These are phyloP conservation scores for Pythium guiyangense DNA, from an alignment of 352 stramenopile genomes.

Conservation along the genomic window DNA sequence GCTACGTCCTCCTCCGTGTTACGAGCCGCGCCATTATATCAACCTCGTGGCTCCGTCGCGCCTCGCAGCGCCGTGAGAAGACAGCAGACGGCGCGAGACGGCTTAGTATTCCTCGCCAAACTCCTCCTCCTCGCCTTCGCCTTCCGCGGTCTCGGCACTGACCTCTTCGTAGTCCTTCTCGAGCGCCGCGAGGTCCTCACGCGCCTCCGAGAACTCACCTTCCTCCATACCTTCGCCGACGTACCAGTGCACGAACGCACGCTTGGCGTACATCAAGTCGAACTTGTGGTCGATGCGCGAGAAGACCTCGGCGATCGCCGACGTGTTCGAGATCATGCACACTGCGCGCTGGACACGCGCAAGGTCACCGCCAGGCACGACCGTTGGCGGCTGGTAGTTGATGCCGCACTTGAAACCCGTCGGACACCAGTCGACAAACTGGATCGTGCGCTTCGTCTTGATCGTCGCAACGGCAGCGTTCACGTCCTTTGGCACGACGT, in stretches of 20 bases:
- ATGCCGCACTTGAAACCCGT: conserved; percentile 99
- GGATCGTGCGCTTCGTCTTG: conserved; percentile 99
- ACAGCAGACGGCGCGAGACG: no score
- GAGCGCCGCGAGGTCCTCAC: conserved; percentile 96
- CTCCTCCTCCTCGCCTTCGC: conserved; percentile 93
- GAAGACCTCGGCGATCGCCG: conserved; percentile 97
- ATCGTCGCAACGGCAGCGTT: conserved; percentile 97
- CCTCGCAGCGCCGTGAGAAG: no score
- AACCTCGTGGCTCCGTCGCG: no score
- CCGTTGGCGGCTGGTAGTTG: conserved; percentile 97
- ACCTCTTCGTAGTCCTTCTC: conserved; percentile 99
- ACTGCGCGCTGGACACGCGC: conserved; percentile 96
- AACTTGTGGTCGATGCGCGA: conserved; percentile 99
- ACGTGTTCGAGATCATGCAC: conserved; percentile 99
- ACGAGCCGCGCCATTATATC: no score
- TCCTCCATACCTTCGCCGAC: conserved; percentile 99
- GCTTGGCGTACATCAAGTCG: conserved; percentile 99
- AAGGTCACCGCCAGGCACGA: conserved; percentile 96
- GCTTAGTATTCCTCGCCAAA: conserved; percentile 86
- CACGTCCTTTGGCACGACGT: conserved; percentile 94
- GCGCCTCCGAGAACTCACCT: conserved; percentile 98
- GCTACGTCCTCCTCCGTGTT: no score
- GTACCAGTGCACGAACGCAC: conserved; percentile 99
- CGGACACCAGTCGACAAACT: conserved; percentile 99
- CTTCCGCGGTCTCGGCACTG: conserved; percentile 96